Evolutionary conservation across 495 filamentous ascomycete species (phyloP), one percentile per base, ranked within the genome.

Genomic region (Hypoxylon lenormandii): DNA sequence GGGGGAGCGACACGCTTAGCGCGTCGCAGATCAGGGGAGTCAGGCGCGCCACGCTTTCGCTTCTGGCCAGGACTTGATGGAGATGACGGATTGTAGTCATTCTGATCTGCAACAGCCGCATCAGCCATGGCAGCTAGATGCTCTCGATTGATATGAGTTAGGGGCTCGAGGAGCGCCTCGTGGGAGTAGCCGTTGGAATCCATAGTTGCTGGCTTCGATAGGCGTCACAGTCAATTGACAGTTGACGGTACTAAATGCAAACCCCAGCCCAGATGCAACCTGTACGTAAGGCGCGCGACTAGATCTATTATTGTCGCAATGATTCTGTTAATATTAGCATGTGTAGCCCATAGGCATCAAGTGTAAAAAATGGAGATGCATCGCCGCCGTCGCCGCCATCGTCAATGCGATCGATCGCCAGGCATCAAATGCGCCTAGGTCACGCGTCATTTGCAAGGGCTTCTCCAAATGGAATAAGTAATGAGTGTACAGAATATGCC

Each of bases 21-120:
- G 13, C 82, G 77, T 51, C 81, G 78, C 13, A 79, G 72, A 51
- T 82, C 80, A 0, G 81, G 80, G 12, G 70, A 73, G 3, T 80
- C 80, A 46, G 80, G 79, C 33, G 59, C 68, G 33, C 64, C 58
- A 16, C 82, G 81, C 72, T 84, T 84, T 54, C 82, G 70, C 76
- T 84, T 84, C 65, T 81, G 78, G 15, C 77, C 69, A 2, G 80
- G 77, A 48, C 76, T 77, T 21, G 65, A 64, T 4, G 74, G 78
- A 52, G 50, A 66, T n/a, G 53, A 76, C 50, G 55, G 48, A 47
- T 68, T 64, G 21, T 66, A 76, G 40, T 78, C 78, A 38, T 77
- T 57, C 13, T 82, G 81, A 52, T 80, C 77, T n/a, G 78, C 64
- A 21, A 78, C 77, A 66, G 80, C 77, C 15, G 79, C 66, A 16